Evolutionary conservation across 352 stramenopile species (phyloP).

Genomic region (Globisporangium cederbergense): DNA sequence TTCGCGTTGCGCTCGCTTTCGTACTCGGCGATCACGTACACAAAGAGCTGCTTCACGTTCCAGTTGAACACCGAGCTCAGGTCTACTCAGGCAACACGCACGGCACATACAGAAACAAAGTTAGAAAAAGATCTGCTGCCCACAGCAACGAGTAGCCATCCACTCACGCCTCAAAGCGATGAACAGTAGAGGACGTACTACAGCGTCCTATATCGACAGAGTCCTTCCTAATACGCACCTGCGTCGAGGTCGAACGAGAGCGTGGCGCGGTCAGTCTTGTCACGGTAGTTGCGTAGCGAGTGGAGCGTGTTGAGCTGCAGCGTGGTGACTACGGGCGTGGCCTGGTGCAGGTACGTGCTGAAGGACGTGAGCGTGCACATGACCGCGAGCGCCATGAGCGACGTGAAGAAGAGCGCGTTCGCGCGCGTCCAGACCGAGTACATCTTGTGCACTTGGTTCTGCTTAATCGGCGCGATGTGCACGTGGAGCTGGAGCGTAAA

Average conservation of each 20-base stretch:
- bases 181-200: neutral
- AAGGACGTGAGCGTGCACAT: conserved; percentile 75
- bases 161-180: neutral
- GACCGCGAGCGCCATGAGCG: conserved; percentile 66
- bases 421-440: conserved; percentile 85
- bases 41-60: conserved; percentile 89
- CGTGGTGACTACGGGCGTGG: conserved; percentile 47
- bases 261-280: conserved; percentile 75
- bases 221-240: no score
- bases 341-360: conserved; percentile 66
- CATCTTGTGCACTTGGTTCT: conserved; percentile 28
- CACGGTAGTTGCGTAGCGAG: conserved; percentile 81
- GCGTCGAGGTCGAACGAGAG: conserved; percentile 82
- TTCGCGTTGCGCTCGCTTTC: conserved; percentile 50
- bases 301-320: conserved; percentile 69
- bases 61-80: conserved; percentile 88
- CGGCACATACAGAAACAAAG: no score
- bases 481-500: neutral
- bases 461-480: no score
- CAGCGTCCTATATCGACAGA: neutral
- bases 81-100: conserved; percentile 26
- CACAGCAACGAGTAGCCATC: no score
- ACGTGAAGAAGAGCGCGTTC: conserved; percentile 82
- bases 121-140: no score
- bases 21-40: conserved; percentile 87